A percentile compares a stretch with the other conserved stretches of the same genome.
Evolutionary conservation across 768 basidiomycete genomes (phyloP).

Genomic region (Tricholomella constricta): DNA sequence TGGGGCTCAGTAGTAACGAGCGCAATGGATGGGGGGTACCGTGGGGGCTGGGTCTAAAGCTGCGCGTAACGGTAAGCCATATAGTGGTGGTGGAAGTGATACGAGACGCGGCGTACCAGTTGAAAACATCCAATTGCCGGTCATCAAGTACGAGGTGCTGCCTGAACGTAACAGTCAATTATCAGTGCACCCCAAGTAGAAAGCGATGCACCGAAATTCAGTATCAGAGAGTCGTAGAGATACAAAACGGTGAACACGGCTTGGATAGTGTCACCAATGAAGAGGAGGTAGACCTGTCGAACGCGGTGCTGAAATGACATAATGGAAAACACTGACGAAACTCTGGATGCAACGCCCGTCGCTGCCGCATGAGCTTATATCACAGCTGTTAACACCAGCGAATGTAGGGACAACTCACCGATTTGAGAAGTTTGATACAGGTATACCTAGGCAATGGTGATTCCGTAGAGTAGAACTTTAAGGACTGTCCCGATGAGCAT

Average conservation of each 20-base stretch:
- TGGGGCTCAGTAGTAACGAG: not conserved
- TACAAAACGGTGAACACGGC: constrained; percentile 45
- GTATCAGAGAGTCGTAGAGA: constrained; percentile 49
- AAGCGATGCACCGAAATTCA: constrained; percentile 40
- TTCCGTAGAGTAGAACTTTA: constrained; percentile 49
- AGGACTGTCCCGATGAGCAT: constrained; percentile 50
- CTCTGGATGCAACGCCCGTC: constrained; percentile 48
- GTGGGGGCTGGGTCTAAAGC: constrained; percentile 17
- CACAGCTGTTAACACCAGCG: not conserved
- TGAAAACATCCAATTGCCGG: constrained; percentile 14
- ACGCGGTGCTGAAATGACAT: not conserved
- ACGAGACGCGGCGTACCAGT: constrained; percentile 1
- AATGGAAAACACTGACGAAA: constrained; percentile 34
- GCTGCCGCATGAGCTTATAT: too few species aligned
- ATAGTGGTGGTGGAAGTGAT: too few species aligned
- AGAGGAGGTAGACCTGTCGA: constrained; percentile 39
- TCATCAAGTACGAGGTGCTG: constrained; percentile 2
- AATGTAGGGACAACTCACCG: constrained; percentile 24
- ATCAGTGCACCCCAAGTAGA: not conserved
- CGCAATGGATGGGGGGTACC: not conserved
- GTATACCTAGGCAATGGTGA: constrained; percentile 50
- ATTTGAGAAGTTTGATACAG: constrained; percentile 40
- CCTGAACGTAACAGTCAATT: not conserved
- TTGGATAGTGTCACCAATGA: constrained; percentile 52
- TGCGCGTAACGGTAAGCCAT: too few species aligned